A percentile compares a stretch with the other conserved stretches of the same genome.
Conservation (phyloP, 352 stramenopile genomes). For the Globisporangium alternatum region DNA sequence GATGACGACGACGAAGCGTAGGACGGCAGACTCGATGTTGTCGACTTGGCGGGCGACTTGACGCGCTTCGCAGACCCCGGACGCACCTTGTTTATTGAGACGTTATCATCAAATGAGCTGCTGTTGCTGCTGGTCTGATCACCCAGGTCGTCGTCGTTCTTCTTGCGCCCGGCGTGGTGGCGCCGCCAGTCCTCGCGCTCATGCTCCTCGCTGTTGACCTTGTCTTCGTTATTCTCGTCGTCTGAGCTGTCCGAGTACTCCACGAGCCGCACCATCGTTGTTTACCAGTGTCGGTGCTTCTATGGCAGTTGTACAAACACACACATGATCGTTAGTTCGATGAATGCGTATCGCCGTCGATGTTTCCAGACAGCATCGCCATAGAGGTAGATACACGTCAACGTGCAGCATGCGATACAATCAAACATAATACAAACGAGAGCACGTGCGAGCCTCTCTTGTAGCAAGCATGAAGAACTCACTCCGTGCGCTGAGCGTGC, state of each 20-base stretch:
- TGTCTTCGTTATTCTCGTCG: constrained; percentile 3
- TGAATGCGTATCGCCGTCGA: no score
- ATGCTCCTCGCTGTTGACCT: neutral
- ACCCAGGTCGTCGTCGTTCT: neutral
- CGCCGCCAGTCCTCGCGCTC: constrained; percentile 1
- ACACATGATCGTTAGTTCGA: no score
- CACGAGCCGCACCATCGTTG: constrained; percentile 18
- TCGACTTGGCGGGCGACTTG: constrained; percentile 6
- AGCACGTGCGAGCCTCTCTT: no score
- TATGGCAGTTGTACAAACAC: no score
- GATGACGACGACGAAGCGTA: constrained; percentile 5
- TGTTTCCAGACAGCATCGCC: no score
- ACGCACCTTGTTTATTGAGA: constrained; percentile 1
- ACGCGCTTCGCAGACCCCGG: constrained; percentile 5
- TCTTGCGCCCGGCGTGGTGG: constrained; percentile 5
- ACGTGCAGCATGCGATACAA: no score
- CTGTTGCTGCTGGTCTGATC: constrained; percentile 7
- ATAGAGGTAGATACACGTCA: no score
- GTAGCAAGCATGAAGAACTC: no score
- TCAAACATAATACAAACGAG: no score
- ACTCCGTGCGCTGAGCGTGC: no score
- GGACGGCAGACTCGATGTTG: constrained; percentile 7
- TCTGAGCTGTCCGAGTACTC: constrained; percentile 20
- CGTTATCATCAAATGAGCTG: neutral
- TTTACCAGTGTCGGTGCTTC: neutral